Evolutionary conservation across 163 green algal species (phyloP).

Genomic region (Scenedesmus sp.): DNA sequence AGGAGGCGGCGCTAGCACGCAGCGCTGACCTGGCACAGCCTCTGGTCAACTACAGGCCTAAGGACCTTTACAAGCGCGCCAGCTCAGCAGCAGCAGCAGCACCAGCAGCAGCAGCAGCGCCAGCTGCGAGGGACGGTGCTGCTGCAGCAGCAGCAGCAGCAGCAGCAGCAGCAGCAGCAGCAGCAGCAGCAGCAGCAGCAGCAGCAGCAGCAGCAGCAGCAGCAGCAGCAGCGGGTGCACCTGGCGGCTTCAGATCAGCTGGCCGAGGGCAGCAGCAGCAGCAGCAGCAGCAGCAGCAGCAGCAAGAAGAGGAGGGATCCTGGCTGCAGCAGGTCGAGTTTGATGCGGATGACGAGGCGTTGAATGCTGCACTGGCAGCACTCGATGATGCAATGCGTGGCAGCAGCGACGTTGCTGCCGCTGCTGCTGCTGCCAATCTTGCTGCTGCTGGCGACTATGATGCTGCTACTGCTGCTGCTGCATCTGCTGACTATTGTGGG

Average conservation of each 20-base stretch:
- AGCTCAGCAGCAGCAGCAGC: not conserved
- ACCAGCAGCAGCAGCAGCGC: not conserved
- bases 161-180: too few species aligned
- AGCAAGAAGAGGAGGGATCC: not conserved
- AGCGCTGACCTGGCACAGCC: not conserved
- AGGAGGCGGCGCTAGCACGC: not conserved
- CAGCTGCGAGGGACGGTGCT: not conserved
- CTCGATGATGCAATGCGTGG: not conserved
- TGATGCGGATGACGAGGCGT: not conserved
- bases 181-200: too few species aligned
- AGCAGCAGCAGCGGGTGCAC: conserved; percentile 7
- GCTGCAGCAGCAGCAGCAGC: too few species aligned
- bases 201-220: too few species aligned
- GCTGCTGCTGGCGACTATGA: not conserved
- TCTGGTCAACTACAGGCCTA: not conserved
- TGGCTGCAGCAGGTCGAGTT: not conserved
- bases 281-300: not conserved
- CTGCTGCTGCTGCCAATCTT: not conserved
- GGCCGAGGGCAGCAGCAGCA: not conserved
- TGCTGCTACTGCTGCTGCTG: not conserved
- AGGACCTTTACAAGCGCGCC: not conserved
- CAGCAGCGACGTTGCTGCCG: not conserved
- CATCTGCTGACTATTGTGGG: not conserved
- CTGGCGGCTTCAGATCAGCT: not conserved
- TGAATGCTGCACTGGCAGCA: not conserved